Conservation (phyloP, 2,329 filamentous ascomycete genomes). For the Colletotrichum sp. region DNA sequence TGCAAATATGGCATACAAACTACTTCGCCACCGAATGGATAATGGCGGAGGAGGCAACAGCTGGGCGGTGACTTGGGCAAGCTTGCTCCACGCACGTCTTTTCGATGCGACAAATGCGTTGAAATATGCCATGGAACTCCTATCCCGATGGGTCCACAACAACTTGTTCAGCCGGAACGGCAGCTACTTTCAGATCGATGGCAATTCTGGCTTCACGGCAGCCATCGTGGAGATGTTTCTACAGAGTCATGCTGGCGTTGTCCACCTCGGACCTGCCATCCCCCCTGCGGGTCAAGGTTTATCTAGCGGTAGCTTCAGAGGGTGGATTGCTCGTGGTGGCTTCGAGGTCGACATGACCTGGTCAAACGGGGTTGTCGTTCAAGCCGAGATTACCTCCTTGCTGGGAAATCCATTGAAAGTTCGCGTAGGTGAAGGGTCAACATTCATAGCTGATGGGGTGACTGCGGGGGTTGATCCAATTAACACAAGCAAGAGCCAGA, state of each 20-base stretch:
- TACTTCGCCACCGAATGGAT: neutral
- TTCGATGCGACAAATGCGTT: slow-evolving; percentile 31
- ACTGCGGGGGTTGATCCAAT: neutral
- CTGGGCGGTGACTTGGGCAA: slow-evolving; percentile 15
- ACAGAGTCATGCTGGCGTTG: slow-evolving; percentile 36
- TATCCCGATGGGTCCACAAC: slow-evolving; percentile 40
- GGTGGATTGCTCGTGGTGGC: slow-evolving; percentile 22
- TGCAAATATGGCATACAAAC: slow-evolving; percentile 24
- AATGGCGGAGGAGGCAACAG: slow-evolving; percentile 18
- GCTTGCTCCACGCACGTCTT: neutral
- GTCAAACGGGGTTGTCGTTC: slow-evolving; percentile 15
- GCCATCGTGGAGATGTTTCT: slow-evolving; percentile 49
- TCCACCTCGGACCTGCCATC: slow-evolving; percentile 30
- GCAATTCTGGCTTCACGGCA: slow-evolving; percentile 52
- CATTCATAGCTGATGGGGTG: neutral
- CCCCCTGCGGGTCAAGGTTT: slow-evolving; percentile 23
- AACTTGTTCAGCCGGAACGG: slow-evolving; percentile 41
- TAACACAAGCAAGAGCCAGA: neutral
- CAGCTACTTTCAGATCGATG: slow-evolving; percentile 50
- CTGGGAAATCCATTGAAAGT: slow-evolving; percentile 24
- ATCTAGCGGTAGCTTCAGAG: neutral
- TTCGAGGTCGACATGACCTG: slow-evolving; percentile 19
- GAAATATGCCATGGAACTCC: slow-evolving; percentile 35
- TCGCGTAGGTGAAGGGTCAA: slow-evolving; percentile 19
- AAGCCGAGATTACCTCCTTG: slow-evolving; percentile 26